Conservation (phyloP, 306 rosid species). For the Oemleria cerasiformis region DNA sequence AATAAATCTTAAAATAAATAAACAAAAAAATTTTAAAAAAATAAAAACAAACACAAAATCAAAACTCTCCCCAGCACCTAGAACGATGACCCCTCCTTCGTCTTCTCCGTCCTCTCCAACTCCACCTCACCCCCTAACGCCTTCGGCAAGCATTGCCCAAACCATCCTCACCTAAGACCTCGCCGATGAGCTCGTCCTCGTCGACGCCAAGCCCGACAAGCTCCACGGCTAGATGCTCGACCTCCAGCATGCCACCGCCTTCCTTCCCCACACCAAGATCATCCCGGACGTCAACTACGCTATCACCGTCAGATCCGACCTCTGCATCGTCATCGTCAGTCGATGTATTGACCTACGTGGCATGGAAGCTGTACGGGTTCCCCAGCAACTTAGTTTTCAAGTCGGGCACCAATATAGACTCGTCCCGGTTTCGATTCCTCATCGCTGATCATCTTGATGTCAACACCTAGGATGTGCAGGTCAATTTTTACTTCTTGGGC, state of each 20-base stretch:
- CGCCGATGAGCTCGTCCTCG: constrained; percentile 70
- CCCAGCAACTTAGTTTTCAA: constrained; percentile 84
- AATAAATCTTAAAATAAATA: no score
- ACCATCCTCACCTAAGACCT: constrained; percentile 86
- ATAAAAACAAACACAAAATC: no score
- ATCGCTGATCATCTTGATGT: constrained; percentile 94
- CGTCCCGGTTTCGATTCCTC: constrained; percentile 81
- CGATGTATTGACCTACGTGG: constrained; percentile 70
- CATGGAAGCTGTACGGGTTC: constrained; percentile 88
- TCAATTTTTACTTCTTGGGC: constrained; percentile 6
- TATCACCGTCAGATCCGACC: constrained; percentile 57
- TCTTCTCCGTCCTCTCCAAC: no score
- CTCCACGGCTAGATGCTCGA: constrained; percentile 95
- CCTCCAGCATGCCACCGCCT: constrained; percentile 91
- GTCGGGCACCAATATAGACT: constrained; percentile 90
- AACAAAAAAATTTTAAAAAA: no score
- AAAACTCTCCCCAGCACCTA: no score
- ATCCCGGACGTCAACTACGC: constrained; percentile 69
- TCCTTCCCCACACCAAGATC: constrained; percentile 86
- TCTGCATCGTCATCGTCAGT: no score
- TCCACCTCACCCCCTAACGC: no score
- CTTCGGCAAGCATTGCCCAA: constrained; percentile 95
- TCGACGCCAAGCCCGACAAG: constrained; percentile 66
- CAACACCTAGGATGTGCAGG: constrained; percentile 92
- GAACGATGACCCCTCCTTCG: no score